Base-by-base conservation (phyloP, 192 early-diverging fungal genomes). In the Neocallimastix lanati region DNA sequence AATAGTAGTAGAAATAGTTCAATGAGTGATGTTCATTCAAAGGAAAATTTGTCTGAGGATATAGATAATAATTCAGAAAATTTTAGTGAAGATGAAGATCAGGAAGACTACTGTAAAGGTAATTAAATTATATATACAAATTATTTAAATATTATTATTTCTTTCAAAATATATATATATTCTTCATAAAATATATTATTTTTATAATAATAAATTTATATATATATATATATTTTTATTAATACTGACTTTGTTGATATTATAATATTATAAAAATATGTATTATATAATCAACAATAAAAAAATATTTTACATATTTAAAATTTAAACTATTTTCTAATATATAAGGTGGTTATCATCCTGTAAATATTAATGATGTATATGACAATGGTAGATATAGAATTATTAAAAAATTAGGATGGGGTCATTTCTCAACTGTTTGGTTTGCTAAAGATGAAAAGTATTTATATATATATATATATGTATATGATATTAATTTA, bases 401-500 rank as follows among this genome's bases (percentile, higher is more conserved):
- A 28, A 88, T 97, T 29, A 82, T 97, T 50, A 90, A 93, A 80
- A 99, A 99, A 84, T 90, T 99, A 35, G 97, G 97, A 27, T 99
- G 97, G 97, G 97, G 97, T 25, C 97, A 99, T 82, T 99, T 99
- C 81, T 96, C 94, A 28, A 99, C 97, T 0, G 97, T 99, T 13
- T 99, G 97, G 97, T 89, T 99, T 76, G 94, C 92, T 14, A 86
- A 88, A 78, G 95, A 98, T 83, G 83, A 83, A 80, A 85, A 87
- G 88, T 91, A 87, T 79, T 88, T 79, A 28, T 37, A 13, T 37
- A 13, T 12, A 13, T 37, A 12, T 37, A 37, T 37, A 12, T 37
- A 37, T n/a, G n/a, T n/a, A 35, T 35, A 35, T 3, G 12, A 35
- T 35, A 35, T 35, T 35, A 35, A 35, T 35, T 7, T 35, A 35